Evolutionary conservation across 2,329 filamentous ascomycete genomes (phyloP), one percentile per base, ranked within the genome.

Genomic region (Cadophora malorum): DNA sequence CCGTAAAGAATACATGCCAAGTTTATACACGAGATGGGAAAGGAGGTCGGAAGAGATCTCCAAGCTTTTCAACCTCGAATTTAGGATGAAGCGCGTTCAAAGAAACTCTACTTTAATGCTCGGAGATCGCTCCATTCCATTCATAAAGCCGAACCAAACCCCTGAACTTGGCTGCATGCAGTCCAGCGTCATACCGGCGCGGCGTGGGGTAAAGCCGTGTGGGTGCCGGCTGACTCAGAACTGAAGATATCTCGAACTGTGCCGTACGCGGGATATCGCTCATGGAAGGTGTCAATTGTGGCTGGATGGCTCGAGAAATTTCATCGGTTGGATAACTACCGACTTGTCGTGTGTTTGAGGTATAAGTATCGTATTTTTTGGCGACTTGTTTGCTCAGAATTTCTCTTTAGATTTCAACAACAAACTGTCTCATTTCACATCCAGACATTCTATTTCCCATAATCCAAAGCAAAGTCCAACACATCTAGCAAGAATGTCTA

Each of bases 141-240:
- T 25, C 23, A 14, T 52, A 55, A 55, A 21, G 25, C 52, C 52
- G 52, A n/a, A 19, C 12, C 28, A 28, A 55, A n/a, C 52, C 52
- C 25, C 28, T 21, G 52, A 55, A n/a, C 25, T 33, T 25, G 49
- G 8, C 49, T 52, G 49, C n/a, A n/a, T 33, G 31, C 53, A 56
- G 28, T 19, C 35, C 55, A 41, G 8, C 55, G 33, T 58, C 55
- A 58, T 58, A 21, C 55, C 55, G 55, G n/a, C 33, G 33, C n/a
- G 33, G 55, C 55, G 31, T 58, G 33, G 55, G 33, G 35, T 38
- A 23, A 58, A 35, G 33, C 55, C 53, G 28, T 56, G 28, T 56
- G 49, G 49, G 49, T 52, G 49, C 31, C 31, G n/a, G 31, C 28
- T 58, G 53, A 58, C 31, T 35, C n/a, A 21, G 31, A 23, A 21